Percentiles rank a stretch among this genome's conserved stretches.
Conservation (phyloP, 1,284 basidiomycete species). For the Melampsora americana region DNA sequence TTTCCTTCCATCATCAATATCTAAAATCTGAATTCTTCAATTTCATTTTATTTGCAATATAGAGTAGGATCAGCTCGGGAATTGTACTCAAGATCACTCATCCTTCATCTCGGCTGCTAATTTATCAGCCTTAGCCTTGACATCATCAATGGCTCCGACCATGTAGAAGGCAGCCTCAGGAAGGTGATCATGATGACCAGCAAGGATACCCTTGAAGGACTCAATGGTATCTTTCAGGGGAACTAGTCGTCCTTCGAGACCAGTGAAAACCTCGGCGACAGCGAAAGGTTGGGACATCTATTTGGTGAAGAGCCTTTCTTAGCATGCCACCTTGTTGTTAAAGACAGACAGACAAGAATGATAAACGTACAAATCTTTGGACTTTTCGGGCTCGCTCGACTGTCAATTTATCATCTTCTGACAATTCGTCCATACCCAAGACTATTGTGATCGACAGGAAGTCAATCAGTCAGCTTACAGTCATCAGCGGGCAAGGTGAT, state of each 20-base stretch:
- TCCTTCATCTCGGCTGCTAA: conserved; percentile 77
- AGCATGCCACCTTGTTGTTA: conserved; percentile 50
- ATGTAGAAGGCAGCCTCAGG: conserved; percentile 69
- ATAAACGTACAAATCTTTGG: conserved; percentile 48
- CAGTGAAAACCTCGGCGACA: conserved; percentile 98
- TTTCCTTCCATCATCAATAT: not conserved
- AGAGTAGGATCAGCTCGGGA: not conserved
- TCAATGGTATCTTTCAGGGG: conserved; percentile 84
- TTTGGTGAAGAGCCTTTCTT: not conserved
- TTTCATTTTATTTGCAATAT: conserved; percentile 3
- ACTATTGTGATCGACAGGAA: conserved; percentile 73
- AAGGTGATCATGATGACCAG: conserved; percentile 78
- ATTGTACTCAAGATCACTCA: not conserved
- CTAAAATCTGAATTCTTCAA: not conserved
- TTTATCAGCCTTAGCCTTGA: conserved; percentile 92
- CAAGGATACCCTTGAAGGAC: conserved; percentile 94
- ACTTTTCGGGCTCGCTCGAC: conserved; percentile 68
- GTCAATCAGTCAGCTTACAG: conserved; percentile 46
- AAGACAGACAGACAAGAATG: not conserved
- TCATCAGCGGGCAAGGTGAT: not conserved
- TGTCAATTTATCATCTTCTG: conserved; percentile 97
- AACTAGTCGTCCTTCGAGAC: conserved; percentile 94
- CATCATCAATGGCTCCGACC: conserved; percentile 87
- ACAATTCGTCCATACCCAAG: conserved; percentile 99
- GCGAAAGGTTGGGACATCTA: conserved; percentile 99